These are phyloP conservation scores for Juglanconis sp. DNA, from an alignment of 2,329 filamentous ascomycete genomes.

Conservation along the genomic window DNA sequence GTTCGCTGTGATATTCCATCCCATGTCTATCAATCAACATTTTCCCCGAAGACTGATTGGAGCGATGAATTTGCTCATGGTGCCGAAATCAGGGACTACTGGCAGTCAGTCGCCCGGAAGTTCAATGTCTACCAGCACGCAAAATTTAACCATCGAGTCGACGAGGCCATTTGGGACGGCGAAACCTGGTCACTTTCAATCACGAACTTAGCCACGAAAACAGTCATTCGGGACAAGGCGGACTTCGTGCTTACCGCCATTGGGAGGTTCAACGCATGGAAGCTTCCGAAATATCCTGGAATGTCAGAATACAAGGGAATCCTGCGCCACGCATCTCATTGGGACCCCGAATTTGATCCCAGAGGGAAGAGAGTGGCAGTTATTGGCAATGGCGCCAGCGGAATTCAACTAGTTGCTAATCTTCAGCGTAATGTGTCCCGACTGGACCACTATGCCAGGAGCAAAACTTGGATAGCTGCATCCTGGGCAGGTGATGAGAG, in stretches of 20 bases:
- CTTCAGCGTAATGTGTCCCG: constrained; percentile 45
- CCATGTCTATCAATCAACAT: constrained; percentile 68
- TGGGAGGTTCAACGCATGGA: constrained; percentile 65
- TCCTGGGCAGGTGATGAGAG: constrained; percentile 56
- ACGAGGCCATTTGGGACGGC: constrained; percentile 54
- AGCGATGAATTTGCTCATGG: constrained; percentile 65
- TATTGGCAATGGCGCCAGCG: constrained; percentile 62
- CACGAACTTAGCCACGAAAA: constrained; percentile 34
- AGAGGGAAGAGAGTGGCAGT: constrained; percentile 51
- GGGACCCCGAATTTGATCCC: constrained; percentile 50
- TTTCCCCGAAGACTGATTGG: constrained; percentile 67
- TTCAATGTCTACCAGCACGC: constrained; percentile 61
- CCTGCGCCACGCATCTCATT: constrained; percentile 59
- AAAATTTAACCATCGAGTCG: constrained; percentile 53
- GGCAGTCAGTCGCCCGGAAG: constrained; percentile 60
- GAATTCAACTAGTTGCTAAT: constrained; percentile 55
- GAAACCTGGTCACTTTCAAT: constrained; percentile 55
- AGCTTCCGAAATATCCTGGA: constrained; percentile 58
- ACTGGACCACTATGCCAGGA: constrained; percentile 64
- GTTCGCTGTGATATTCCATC: constrained; percentile 67
- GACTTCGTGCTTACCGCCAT: constrained; percentile 63
- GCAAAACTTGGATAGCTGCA: constrained; percentile 65
- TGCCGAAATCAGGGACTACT: constrained; percentile 64
- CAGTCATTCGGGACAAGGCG: constrained; percentile 43
- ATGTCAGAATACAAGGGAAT: constrained; percentile 52